These are phyloP conservation scores for Diversispora eburnea DNA, from an alignment of 192 early-diverging fungal genomes.

Conservation along the genomic window DNA sequence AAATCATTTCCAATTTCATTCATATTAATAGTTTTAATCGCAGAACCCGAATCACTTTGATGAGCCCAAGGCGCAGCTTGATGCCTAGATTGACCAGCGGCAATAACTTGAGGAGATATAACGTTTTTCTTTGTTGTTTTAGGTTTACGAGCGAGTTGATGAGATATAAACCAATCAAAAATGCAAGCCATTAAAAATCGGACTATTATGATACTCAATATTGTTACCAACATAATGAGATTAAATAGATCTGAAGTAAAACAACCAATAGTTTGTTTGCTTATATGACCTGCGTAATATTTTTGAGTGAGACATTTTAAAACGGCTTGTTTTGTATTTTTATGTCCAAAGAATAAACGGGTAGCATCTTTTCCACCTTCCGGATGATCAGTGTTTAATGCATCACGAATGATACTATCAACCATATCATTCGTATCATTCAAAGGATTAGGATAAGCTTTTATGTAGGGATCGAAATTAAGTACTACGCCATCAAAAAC, in stretches of 20 bases:
- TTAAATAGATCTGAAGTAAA: conserved; percentile 71
- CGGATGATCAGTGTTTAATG: conserved; percentile 30
- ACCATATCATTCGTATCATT: conserved; percentile 46
- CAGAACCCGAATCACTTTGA: conserved; percentile 34
- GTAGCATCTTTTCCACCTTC: conserved; percentile 53
- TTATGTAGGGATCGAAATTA: conserved; percentile 57
- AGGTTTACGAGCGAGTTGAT: conserved; percentile 37
- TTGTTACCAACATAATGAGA: conserved; percentile 66
- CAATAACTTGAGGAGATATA: too few species aligned
- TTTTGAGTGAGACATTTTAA: conserved; percentile 66
- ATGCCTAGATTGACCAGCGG: neutral
- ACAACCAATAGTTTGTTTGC: conserved; percentile 78
- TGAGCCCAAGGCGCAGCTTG: conserved; percentile 31
- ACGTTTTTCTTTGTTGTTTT: neutral
- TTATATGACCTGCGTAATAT: conserved; percentile 74
- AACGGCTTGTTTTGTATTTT: conserved; percentile 42
- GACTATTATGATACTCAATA: conserved; percentile 57
- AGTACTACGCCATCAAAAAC: conserved; percentile 62
- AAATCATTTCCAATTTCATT: conserved; percentile 40
- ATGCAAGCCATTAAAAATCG: conserved; percentile 72
- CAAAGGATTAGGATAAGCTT: conserved; percentile 36
- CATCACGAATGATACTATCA: conserved; percentile 53
- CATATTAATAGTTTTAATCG: conserved; percentile 49
- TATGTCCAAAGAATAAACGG: conserved; percentile 48
- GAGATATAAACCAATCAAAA: conserved; percentile 77